Percentiles rank a stretch among this genome's conserved stretches.
These are phyloP conservation scores for Panus rudis DNA, from an alignment of 768 basidiomycete species.

Conservation along the genomic window DNA sequence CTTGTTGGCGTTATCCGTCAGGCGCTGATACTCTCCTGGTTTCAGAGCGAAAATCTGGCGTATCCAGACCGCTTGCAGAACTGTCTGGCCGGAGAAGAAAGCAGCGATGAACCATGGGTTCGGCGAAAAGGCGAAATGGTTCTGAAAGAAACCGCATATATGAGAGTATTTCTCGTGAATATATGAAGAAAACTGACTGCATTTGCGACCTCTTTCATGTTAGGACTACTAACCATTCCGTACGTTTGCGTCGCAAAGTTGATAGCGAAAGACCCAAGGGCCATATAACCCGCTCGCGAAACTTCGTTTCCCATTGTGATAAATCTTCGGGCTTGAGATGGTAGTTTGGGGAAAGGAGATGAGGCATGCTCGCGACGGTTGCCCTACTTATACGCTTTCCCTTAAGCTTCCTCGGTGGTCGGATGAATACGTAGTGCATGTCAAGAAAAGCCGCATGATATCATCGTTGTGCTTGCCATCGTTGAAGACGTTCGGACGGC, in stretches of 20 bases:
- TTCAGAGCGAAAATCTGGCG: conserved; percentile 19
- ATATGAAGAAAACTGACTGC: conserved; percentile 13
- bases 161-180: not conserved
- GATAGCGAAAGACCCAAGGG: conserved; percentile 22
- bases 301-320: conserved; percentile 21
- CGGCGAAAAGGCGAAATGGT: conserved; percentile 28
- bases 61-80: conserved; percentile 23
- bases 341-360: too few species aligned
- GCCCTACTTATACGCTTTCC: too few species aligned
- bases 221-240: conserved; percentile 23
- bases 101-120: conserved; percentile 26
- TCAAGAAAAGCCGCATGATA: too few species aligned
- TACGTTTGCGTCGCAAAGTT: conserved; percentile 24
- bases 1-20: not conserved
- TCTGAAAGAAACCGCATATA: conserved; percentile 17
- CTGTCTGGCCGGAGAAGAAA: conserved; percentile 24
- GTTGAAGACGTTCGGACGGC: too few species aligned
- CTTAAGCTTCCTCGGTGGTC: too few species aligned
- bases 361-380: too few species aligned
- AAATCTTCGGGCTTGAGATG: not conserved
- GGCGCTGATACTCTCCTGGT: conserved; percentile 8
- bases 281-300: conserved; percentile 19
- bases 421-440: too few species aligned
- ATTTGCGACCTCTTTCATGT: conserved; percentile 27
- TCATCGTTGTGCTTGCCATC: too few species aligned